phyloP scores from a whole-genome alignment of 169 alveolate genomes.

The Eimeria necatrix region DNA sequence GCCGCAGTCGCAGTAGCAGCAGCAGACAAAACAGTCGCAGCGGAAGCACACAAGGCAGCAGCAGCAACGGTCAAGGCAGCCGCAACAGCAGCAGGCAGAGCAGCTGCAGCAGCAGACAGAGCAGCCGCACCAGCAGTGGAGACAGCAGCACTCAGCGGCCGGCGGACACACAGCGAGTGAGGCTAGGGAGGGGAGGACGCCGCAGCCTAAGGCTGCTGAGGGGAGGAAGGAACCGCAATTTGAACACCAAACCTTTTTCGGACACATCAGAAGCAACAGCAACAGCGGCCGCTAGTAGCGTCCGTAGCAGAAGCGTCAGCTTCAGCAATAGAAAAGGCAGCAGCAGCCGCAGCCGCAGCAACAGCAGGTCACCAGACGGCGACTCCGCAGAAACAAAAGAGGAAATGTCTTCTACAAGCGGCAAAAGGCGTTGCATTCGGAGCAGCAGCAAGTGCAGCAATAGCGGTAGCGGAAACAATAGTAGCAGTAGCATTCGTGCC shows the following conservation, averaged over 20 bases:
- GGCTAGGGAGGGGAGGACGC: no score
- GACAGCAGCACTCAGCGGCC: neutral
- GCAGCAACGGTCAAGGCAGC: neutral
- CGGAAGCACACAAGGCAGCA: neutral
- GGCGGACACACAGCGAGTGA: neutral
- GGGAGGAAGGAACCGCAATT: no score
- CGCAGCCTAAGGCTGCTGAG: no score
- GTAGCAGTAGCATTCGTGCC: slow-evolving; percentile 1
- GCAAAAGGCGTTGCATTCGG: neutral
- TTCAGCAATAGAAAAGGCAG: neutral
- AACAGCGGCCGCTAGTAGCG: neutral
- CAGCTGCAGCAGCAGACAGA: neutral
- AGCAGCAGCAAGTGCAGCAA: neutral
- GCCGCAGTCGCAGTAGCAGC: neutral
- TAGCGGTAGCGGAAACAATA: neutral
- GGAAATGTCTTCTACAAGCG: neutral
- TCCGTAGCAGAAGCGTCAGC: neutral
- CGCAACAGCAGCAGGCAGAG: neutral
- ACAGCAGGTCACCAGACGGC: neutral
- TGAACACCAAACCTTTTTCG: no score
- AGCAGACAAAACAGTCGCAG: neutral
- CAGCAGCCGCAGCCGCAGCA: slow-evolving; percentile 15
- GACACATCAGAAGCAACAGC: slow-evolving; percentile 6
- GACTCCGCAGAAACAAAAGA: neutral
- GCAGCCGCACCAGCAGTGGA: neutral